Conservation (phyloP, 768 basidiomycete genomes). For the Plicaturopsis crispa region DNA sequence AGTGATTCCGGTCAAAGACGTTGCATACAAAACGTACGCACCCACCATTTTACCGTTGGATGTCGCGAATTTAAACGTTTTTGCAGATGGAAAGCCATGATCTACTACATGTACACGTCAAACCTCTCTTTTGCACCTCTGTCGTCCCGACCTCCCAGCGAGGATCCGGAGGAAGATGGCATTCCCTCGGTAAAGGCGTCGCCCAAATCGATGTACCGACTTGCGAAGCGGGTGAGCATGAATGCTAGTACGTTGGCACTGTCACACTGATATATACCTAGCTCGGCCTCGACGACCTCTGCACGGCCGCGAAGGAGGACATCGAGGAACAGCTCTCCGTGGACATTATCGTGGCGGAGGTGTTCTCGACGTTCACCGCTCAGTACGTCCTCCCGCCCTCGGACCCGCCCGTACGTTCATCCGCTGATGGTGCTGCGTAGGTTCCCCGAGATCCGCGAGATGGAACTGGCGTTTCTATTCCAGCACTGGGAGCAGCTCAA, state of each 20-base stretch:
- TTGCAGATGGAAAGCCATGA: constrained; percentile 8
- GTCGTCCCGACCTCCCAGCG: not conserved
- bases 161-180: constrained; percentile 2
- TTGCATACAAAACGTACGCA: not conserved
- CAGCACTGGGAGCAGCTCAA: not conserved
- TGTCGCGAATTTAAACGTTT: not conserved
- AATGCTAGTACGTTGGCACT: not conserved
- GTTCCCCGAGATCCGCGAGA: not conserved
- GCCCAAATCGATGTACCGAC: constrained; percentile 17
- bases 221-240: constrained; percentile 13
- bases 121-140: not conserved
- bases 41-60: not conserved
- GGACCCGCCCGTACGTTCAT: not conserved
- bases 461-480: not conserved
- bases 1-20: not conserved
- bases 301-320: constrained; percentile 7
- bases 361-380: constrained; percentile 13
- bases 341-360: constrained; percentile 13
- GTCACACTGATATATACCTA: not conserved
- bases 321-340: constrained; percentile 8
- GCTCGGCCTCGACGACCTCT: constrained; percentile 5
- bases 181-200: constrained; percentile 8
- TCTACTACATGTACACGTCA: constrained; percentile 14
- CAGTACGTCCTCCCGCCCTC: not conserved
- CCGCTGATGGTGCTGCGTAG: not conserved